These are phyloP conservation scores for Annulohypoxylon maeteangense DNA, from an alignment of 495 filamentous ascomycete species.

Conservation along the genomic window DNA sequence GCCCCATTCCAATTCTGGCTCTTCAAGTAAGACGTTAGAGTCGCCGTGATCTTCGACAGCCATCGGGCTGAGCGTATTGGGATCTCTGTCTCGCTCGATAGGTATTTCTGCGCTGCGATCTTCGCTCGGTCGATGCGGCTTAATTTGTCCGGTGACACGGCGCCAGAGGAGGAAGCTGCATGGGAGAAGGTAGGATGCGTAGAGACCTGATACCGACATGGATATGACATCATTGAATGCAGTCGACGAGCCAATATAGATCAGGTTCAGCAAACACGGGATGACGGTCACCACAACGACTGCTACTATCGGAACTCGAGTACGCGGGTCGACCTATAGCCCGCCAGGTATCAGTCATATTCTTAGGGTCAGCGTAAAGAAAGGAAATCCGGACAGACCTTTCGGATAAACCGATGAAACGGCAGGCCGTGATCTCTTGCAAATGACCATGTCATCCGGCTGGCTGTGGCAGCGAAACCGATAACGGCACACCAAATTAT, in stretches of 20 bases:
- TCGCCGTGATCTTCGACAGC: conserved; percentile 2
- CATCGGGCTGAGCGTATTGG: neutral
- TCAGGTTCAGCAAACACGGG: conserved; percentile 56
- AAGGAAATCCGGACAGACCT: neutral
- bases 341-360: neutral
- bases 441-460: conserved; percentile 68
- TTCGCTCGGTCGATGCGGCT: conserved; percentile 4
- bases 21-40: neutral
- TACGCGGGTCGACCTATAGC: conserved; percentile 25
- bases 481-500: conserved; percentile 60
- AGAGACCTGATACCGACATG: conserved; percentile 54
- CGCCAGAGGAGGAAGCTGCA: conserved; percentile 55
- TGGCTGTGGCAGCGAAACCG: conserved; percentile 62
- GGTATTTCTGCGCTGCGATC: neutral
- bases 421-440: conserved; percentile 70
- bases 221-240: conserved; percentile 60
- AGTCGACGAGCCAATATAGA: conserved; percentile 60
- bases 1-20: conserved; percentile 19
- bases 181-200: conserved; percentile 57
- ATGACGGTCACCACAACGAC: conserved; percentile 56
- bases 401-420: conserved; percentile 1
- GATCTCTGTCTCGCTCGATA: neutral
- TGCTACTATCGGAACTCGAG: conserved; percentile 61
- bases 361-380: neutral
- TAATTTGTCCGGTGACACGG: conserved; percentile 34